Percentiles rank a stretch among this genome's conserved stretches.
Conservation (phyloP, 2,329 filamentous ascomycete species). For the Aureobasidium namibiae region DNA sequence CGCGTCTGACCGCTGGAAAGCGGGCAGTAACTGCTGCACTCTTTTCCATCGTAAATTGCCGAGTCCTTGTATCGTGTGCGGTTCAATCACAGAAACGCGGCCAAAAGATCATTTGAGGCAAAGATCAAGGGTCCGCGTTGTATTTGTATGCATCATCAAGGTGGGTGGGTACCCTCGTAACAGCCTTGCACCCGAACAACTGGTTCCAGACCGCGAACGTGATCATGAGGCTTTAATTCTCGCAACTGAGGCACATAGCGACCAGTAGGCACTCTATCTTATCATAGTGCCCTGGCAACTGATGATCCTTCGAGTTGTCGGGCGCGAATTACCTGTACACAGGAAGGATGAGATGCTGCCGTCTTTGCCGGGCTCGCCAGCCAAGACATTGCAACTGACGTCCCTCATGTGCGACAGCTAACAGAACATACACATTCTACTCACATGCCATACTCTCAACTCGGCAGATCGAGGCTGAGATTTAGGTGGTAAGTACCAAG, state of each 20-base stretch:
- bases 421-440: too few relatives aligned
- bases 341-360: not conserved
- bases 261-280: not conserved
- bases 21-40: not conserved
- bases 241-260: not conserved
- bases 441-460: too few relatives aligned
- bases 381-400: too few relatives aligned
- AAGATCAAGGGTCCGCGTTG: not conserved
- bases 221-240: not conserved
- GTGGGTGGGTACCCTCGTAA: not conserved
- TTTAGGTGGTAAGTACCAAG: too few relatives aligned
- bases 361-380: not conserved
- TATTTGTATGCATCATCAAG: constrained; percentile 2
- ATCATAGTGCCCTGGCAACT: too few relatives aligned
- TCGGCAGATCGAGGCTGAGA: too few relatives aligned
- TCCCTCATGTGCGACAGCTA: too few relatives aligned
- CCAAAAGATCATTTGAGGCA: too few relatives aligned
- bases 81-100: not conserved
- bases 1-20: not conserved
- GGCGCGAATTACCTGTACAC: not conserved
- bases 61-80: not conserved
- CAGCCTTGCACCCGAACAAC: not conserved
- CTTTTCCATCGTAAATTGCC: not conserved
- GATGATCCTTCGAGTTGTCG: not conserved
- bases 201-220: not conserved